These are phyloP conservation scores for Scheffersomyces insectosa DNA, from an alignment of 1,139 yeast genomes.

Conservation along the genomic window DNA sequence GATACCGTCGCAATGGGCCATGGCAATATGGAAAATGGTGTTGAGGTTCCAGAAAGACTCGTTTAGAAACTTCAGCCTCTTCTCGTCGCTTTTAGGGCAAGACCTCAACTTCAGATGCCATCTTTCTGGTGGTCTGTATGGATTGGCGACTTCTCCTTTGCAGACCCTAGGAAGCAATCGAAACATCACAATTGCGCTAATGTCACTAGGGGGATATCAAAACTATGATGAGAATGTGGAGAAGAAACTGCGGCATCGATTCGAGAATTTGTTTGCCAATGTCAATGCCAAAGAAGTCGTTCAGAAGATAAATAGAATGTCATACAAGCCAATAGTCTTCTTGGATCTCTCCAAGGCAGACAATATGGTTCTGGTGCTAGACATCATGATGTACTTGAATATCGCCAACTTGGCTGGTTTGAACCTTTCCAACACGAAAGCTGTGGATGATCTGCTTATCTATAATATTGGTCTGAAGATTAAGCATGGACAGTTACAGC, in stretches of 20 bases:
- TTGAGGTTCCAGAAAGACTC: slow-evolving; percentile 30
- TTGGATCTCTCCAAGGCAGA: slow-evolving; percentile 18
- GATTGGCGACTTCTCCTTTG: too few relatives aligned
- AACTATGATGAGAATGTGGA: too few relatives aligned
- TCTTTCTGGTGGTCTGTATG: too few relatives aligned
- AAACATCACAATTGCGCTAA: too few relatives aligned
- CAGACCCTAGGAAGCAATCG: too few relatives aligned
- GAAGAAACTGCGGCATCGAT: slow-evolving; percentile 12
- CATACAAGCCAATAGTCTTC: slow-evolving; percentile 17
- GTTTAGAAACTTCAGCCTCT: slow-evolving; percentile 27
- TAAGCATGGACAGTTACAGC: slow-evolving; percentile 22
- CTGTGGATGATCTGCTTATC: slow-evolving; percentile 34
- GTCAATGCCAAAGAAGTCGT: slow-evolving; percentile 14
- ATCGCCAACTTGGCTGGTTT: slow-evolving; percentile 32
- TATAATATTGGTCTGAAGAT: slow-evolving; percentile 24
- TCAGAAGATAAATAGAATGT: slow-evolving; percentile 14
- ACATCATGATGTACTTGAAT: slow-evolving; percentile 29
- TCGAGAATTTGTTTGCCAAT: slow-evolving; percentile 39
- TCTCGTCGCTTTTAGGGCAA: slow-evolving; percentile 25
- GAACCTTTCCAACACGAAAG: slow-evolving; percentile 28
- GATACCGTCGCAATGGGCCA: too few relatives aligned
- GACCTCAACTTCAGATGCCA: neutral
- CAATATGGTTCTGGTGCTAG: slow-evolving; percentile 5
- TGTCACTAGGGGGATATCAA: too few relatives aligned
- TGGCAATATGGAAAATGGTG: slow-evolving; percentile 33